A percentile compares a stretch with the other conserved stretches of the same genome.
These are phyloP conservation scores for Leishmania aethiopica DNA, from an alignment of 208 protist species.

Conservation along the genomic window DNA sequence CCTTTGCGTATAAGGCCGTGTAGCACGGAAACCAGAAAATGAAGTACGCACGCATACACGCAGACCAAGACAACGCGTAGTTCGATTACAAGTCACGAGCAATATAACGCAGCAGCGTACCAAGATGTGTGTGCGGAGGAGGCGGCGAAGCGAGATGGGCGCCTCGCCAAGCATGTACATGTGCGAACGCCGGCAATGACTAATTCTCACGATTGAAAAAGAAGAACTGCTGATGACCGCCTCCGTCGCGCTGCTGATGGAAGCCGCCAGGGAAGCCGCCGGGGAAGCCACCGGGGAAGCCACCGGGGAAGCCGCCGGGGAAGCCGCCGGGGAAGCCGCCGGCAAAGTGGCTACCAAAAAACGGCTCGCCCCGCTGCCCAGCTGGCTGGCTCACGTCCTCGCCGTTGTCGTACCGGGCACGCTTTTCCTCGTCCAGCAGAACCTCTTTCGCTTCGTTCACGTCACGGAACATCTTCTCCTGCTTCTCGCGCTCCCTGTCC, in stretches of 20 bases:
- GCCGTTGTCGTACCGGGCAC: constrained; percentile 86
- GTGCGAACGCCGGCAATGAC: background rate
- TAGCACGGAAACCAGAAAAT: background rate
- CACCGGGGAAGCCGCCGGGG: constrained; percentile 3
- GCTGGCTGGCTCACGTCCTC: constrained; percentile 85
- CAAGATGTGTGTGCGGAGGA: background rate
- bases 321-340: constrained; percentile 40
- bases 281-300: background rate
- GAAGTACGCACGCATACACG: background rate
- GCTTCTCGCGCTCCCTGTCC: constrained; percentile 67
- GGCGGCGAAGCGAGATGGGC: background rate
- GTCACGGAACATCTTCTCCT: constrained; percentile 82
- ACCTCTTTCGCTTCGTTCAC: constrained; percentile 94
- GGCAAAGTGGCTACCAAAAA: constrained; percentile 33
- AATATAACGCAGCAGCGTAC: background rate
- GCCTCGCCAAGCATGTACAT: background rate
- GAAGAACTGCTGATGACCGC: constrained; percentile 50
- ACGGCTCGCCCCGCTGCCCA: constrained; percentile 42
- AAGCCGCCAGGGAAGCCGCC: constrained; percentile 20
- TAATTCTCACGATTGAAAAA: constrained; percentile 29
- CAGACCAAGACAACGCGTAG: background rate
- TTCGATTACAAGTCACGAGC: background rate
- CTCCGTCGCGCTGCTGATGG: constrained; percentile 30
- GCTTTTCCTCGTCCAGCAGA: constrained; percentile 87
- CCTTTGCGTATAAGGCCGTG: background rate